phyloP scores from a whole-genome alignment of 75 land plant species.

The Isoetes taiwanensis region DNA sequence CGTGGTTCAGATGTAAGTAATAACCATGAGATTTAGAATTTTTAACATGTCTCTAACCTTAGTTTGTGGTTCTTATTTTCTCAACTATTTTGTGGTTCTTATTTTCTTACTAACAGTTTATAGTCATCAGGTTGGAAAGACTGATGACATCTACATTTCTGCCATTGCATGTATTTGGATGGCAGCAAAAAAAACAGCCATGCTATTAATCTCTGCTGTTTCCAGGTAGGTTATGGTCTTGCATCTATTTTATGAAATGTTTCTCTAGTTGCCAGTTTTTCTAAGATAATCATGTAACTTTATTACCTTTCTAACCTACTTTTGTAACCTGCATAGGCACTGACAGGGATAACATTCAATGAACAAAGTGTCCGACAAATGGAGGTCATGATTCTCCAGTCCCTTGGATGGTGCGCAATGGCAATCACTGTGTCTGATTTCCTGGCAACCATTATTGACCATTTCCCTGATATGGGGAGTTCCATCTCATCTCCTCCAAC shows the following conservation, averaged over 20 bases:
- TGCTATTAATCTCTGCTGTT: conserved; percentile 2
- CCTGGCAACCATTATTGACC: conserved; percentile 11
- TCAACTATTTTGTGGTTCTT: not conserved
- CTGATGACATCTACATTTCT: not conserved
- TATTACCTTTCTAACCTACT: not conserved
- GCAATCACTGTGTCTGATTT: conserved; percentile 12
- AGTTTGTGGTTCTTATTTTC: not conserved
- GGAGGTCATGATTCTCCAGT: conserved; percentile 15
- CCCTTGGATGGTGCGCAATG: conserved; percentile 14
- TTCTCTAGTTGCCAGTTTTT: not conserved
- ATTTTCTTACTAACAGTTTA: not conserved
- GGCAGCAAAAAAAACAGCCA: conserved; percentile 13
- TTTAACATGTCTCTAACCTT: not conserved
- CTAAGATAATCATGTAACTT: not conserved
- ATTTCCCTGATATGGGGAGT: conserved; percentile 10
- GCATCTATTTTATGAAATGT: not conserved
- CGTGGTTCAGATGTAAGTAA: not conserved
- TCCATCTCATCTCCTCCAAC: not conserved
- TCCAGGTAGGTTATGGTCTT: conserved; percentile 8
- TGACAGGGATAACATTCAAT: not conserved
- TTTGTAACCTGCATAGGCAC: not conserved
- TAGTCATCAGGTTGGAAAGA: not conserved
- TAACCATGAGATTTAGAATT: not conserved
- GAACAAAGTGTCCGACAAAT: conserved; percentile 9
- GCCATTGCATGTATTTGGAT: conserved; percentile 19